Percentiles rank a stretch among this genome's conserved stretches.
Conservation (phyloP, 2,329 filamentous ascomycete genomes). For the Volutella citrinella region DNA sequence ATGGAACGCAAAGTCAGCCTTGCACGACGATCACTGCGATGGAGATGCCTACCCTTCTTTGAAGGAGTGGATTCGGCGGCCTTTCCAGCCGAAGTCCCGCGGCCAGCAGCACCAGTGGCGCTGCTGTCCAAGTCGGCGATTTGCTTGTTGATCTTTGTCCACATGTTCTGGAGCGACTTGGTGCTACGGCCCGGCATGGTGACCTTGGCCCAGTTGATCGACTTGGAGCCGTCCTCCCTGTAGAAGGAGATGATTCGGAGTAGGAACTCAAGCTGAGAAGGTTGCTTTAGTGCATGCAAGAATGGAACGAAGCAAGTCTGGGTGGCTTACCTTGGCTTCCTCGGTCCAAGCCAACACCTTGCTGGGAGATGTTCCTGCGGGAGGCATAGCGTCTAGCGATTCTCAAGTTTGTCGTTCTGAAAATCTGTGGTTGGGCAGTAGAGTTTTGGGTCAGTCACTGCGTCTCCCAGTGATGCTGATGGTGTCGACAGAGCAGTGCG, state of each 20-base stretch:
- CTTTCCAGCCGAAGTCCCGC: constrained; percentile 21
- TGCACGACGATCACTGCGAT: too few species aligned
- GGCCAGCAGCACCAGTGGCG: not conserved
- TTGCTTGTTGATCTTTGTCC: constrained; percentile 34
- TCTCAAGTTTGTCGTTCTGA: too few species aligned
- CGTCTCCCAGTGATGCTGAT: too few species aligned
- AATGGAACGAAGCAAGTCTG: not conserved
- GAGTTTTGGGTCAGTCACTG: too few species aligned
- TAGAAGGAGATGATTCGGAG: constrained; percentile 34
- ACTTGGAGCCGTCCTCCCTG: constrained; percentile 28
- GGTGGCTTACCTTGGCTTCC: constrained; percentile 29
- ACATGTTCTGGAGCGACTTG: constrained; percentile 37
- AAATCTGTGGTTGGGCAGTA: too few species aligned
- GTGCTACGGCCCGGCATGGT: constrained; percentile 35
- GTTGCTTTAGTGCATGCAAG: not conserved
- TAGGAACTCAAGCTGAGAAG: constrained; percentile 31
- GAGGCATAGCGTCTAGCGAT: constrained; percentile 15
- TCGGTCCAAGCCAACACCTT: constrained; percentile 34
- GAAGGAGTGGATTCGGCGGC: too few species aligned
- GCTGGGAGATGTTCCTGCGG: constrained; percentile 12
- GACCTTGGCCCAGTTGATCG: constrained; percentile 34
- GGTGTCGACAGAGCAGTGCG: too few species aligned
- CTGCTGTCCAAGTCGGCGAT: constrained; percentile 28
- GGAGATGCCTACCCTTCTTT: too few species aligned
- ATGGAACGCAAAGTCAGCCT: too few species aligned